Conservation (phyloP, 2,329 filamentous ascomycete species). For the Chalaropsis thielavioides region DNA sequence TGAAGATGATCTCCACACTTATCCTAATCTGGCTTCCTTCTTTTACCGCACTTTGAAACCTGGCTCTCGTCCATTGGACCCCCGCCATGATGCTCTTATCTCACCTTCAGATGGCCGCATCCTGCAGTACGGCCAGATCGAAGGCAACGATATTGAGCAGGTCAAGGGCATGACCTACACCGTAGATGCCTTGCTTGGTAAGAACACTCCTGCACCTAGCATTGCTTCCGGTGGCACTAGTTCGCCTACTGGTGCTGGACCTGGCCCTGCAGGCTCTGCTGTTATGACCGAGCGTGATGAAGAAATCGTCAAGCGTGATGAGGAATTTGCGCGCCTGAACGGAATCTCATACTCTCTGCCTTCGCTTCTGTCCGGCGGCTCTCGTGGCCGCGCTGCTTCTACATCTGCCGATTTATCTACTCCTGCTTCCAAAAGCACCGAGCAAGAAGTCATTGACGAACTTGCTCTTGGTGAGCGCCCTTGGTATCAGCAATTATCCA, state of each 20-base stretch:
- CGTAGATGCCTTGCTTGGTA: constrained; percentile 78
- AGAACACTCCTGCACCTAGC: constrained; percentile 41
- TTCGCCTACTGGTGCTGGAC: neutral
- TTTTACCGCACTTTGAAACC: constrained; percentile 94
- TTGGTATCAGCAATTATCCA: constrained; percentile 54
- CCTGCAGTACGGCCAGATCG: constrained; percentile 82
- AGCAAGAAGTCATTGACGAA: constrained; percentile 48
- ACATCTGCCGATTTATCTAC: constrained; percentile 54
- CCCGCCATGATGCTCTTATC: constrained; percentile 62
- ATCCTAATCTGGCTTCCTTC: constrained; percentile 87
- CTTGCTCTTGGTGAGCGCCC: constrained; percentile 56
- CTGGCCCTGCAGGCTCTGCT: constrained; percentile 7
- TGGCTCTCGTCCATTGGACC: constrained; percentile 70
- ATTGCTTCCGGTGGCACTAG: constrained; percentile 28
- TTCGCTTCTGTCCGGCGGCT: constrained; percentile 67
- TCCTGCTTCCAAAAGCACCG: constrained; percentile 63
- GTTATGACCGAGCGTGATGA: constrained; percentile 32
- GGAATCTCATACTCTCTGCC: constrained; percentile 92
- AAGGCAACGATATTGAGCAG: constrained; percentile 90
- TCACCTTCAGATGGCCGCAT: constrained; percentile 84
- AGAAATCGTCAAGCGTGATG: constrained; percentile 61
- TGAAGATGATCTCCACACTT: constrained; percentile 76
- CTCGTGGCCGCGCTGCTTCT: constrained; percentile 25
- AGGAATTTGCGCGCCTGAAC: constrained; percentile 88
- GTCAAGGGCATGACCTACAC: constrained; percentile 98